These are phyloP conservation scores for Aspergillus avenaceus DNA, from an alignment of 495 filamentous ascomycete species.

Conservation along the genomic window DNA sequence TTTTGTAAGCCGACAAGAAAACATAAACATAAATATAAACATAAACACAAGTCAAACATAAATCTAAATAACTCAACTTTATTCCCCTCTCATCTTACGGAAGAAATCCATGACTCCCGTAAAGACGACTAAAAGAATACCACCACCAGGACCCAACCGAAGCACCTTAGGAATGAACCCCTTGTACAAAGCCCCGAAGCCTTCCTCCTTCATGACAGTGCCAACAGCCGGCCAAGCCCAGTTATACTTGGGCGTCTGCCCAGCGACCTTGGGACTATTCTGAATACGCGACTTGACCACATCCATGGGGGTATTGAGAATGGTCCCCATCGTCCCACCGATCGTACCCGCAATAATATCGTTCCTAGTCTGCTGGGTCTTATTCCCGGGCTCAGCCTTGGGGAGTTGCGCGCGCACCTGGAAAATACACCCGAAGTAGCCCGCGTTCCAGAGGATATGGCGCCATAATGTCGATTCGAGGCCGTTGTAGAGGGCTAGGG, in stretches of 20 bases:
- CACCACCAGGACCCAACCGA: slow-evolving; percentile 81
- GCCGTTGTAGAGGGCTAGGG: slow-evolving; percentile 90
- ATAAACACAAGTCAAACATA: not conserved
- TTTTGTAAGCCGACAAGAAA: not conserved
- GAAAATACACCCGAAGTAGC: slow-evolving; percentile 98
- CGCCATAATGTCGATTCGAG: slow-evolving; percentile 96
- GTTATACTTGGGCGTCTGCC: slow-evolving; percentile 86
- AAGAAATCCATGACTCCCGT: slow-evolving; percentile 94
- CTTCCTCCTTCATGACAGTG: slow-evolving; percentile 89
- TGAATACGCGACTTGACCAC: slow-evolving; percentile 98
- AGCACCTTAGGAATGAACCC: slow-evolving; percentile 96
- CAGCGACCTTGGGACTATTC: slow-evolving; percentile 78
- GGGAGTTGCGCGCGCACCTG: slow-evolving; percentile 85
- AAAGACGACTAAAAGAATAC: slow-evolving; percentile 89
- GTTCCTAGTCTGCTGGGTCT: slow-evolving; percentile 75
- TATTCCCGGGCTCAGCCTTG: slow-evolving; percentile 61
- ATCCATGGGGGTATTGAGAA: slow-evolving; percentile 95
- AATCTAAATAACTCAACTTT: slow-evolving; percentile 2
- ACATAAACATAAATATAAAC: not conserved
- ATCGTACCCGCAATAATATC: slow-evolving; percentile 82
- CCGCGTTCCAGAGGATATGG: slow-evolving; percentile 94
- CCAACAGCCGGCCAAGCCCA: slow-evolving; percentile 88
- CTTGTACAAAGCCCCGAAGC: slow-evolving; percentile 90
- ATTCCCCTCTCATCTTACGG: slow-evolving; percentile 46
- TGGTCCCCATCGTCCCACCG: slow-evolving; percentile 88